Base-by-base conservation (phyloP, 2,329 filamentous ascomycete genomes). In the Aspergillus piperis region DNA sequence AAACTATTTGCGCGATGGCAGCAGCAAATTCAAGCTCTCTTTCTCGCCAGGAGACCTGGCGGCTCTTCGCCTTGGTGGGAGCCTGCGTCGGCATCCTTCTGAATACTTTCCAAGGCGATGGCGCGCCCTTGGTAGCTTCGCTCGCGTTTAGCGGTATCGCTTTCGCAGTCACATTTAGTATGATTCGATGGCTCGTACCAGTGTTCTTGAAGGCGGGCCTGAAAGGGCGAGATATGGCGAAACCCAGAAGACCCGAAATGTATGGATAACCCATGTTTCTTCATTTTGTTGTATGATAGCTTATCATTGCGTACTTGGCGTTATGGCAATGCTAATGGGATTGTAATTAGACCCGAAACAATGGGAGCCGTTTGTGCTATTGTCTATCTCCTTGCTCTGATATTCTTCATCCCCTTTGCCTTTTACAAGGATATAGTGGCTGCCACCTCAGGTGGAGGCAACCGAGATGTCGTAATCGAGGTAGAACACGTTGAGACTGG, bases 371-470 rank as follows among this genome's bases (percentile, higher is more conserved):
- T 99, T 25, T 96, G 91, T 73, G 95, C 94, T 8, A 86, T 95
- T 66, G 92, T 98, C 25, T 98, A 98, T 78, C 84, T 99, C 47
- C 83, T 99, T 66, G 85, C 88, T 53, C 84, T 98, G 66, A 96
- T 98, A 67, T 81, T 92, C 64, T 99, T 99, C 75, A 92, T 98
- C 60, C 95, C 95, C 0, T 96, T 97, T 77, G 91, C 93, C 1
- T 98, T 99, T 77, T 98, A 97, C 82, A 96, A 97, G 78, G 94
- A 98, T 74, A 96, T 99, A 66, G 93, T 97, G 25, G 91, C 92
- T 15, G 92, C 93, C 41, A 98, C 95, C 19, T 96, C 92, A 66
- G 95, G 93, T 64, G 93, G 92, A 64, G 93, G 93, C 52, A 97
- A 97, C 77, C 84, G 91, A 65, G 94, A 97, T 78, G 87, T 95